phyloP scores from a whole-genome alignment of 768 basidiomycete genomes.

The Lepiota subincarnata region DNA sequence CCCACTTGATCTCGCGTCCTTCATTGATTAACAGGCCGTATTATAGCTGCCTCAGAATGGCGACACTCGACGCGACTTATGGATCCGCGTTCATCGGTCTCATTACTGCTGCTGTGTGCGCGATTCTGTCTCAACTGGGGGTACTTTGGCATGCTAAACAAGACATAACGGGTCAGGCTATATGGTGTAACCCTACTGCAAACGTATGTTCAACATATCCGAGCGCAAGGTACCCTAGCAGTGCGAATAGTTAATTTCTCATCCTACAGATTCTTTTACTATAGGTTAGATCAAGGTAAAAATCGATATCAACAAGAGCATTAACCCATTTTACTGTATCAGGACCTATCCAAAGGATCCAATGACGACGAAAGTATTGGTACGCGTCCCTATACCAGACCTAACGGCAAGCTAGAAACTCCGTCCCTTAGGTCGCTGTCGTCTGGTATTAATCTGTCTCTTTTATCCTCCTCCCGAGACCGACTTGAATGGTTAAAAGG shows the following conservation, averaged over 20 bases:
- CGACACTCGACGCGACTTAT: slow-evolving; percentile 40
- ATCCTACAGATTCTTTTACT: slow-evolving; percentile 35
- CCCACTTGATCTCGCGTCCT: neutral
- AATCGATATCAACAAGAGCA: neutral
- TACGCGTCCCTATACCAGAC: slow-evolving; percentile 15
- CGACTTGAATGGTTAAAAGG: slow-evolving; percentile 20
- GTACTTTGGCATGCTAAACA: neutral
- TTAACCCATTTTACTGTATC: neutral
- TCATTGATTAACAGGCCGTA: neutral
- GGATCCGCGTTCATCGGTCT: slow-evolving; percentile 45
- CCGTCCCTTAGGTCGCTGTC: slow-evolving; percentile 3
- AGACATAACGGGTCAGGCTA: slow-evolving; percentile 23
- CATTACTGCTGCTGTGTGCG: slow-evolving; percentile 40
- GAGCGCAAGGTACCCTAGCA: neutral
- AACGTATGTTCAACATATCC: slow-evolving; percentile 25
- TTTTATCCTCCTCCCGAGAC: neutral
- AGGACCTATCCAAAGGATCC: slow-evolving; percentile 40
- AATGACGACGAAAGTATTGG: slow-evolving; percentile 35
- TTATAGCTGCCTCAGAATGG: neutral
- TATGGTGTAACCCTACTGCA: slow-evolving; percentile 46
- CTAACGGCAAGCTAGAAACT: neutral
- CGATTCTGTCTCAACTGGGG: neutral
- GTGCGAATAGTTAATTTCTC: neutral
- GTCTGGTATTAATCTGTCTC: slow-evolving; percentile 8
- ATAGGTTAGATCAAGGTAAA: slow-evolving; percentile 24